Conservation (phyloP, 495 filamentous ascomycete genomes). For the Aspergillus saccharolyticus region DNA sequence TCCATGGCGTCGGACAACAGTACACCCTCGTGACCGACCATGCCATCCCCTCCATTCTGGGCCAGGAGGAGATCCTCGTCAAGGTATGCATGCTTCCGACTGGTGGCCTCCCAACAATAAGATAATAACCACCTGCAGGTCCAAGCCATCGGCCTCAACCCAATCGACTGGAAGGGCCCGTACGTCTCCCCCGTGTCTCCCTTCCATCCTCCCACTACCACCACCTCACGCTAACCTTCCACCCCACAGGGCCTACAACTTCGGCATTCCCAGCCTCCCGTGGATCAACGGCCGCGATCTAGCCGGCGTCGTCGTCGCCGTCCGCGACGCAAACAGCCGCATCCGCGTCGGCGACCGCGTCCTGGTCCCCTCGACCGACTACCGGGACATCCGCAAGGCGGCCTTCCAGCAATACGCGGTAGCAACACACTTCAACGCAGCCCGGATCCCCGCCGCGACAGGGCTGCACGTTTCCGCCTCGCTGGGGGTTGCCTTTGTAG, state of each 20-base stretch:
- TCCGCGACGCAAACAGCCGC: constrained; percentile 33
- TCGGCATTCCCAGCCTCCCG: constrained; percentile 57
- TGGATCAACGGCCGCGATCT: constrained; percentile 64
- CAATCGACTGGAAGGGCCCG: constrained; percentile 71
- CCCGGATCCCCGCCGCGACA: constrained; percentile 46
- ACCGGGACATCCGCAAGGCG: constrained; percentile 63
- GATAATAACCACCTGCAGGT: constrained; percentile 22
- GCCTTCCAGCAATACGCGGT: constrained; percentile 66
- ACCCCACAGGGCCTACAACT: constrained; percentile 52
- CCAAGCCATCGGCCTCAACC: constrained; percentile 60
- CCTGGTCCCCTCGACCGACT: constrained; percentile 63
- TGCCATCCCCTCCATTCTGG: constrained; percentile 40
- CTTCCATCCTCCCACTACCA: background rate
- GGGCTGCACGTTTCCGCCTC: constrained; percentile 51
- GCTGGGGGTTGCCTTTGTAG: constrained; percentile 61
- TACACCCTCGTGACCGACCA: constrained; percentile 44
- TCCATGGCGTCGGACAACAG: constrained; percentile 33
- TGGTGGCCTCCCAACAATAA: too few relatives aligned
- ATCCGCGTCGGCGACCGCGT: constrained; percentile 53
- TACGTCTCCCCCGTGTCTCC: constrained; percentile 33
- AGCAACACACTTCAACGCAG: constrained; percentile 58
- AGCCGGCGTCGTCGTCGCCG: constrained; percentile 53
- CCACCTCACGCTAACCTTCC: background rate
- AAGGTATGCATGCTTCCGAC: constrained; percentile 31
- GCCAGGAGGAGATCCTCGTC: constrained; percentile 51